Base-by-base conservation (phyloP, 805 yeast genomes). In the Ogataea glucozyma region DNA sequence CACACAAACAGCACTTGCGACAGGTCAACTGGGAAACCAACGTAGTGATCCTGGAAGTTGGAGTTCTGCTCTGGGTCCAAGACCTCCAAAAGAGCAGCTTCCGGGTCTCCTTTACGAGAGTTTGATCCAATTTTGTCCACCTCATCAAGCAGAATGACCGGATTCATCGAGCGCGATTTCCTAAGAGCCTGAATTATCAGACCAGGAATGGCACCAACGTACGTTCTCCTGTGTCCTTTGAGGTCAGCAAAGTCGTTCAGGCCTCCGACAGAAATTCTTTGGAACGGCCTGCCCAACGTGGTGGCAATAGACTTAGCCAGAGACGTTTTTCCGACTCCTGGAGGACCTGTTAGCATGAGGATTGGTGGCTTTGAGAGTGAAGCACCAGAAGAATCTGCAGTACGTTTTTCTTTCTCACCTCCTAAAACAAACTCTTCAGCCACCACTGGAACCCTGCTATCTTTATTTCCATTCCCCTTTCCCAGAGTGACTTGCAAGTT, bases 141-240 rank as follows among this genome's bases (percentile, higher is more conserved):
- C 61, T 88, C 96, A 64, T 88, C 96, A 38, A 88, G 67, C 38
- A 88, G 68, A 43, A 88, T 82, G 14, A 88, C 86, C 0, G 96
- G 96, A 54, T 86, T 86, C 84, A 84, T 83, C 1, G 83, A 72
- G 12, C 86, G 78, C 1, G 88, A 79, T 54, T 83, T 85, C 36
- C 95, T 73, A 30, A 88, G 64, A 0, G 90, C 87, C 64, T 83
- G 90, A 22, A 86, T 75, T 20, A 88, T 68, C 34, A 85, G 69
- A 7, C 97, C 97, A 0, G 96, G 95, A 86, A 87, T 83, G 1
- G 96, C 88, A 6, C 96, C 96, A 27, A 88, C 90, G 60, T 88
- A 88, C 0, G 96, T 88, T 57, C 96, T 74, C 61, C 96, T 72
- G 62, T 88, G 97, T 2, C 96, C 97, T 48, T 95, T 74, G 43